A percentile compares a stretch with the other conserved stretches of the same genome.
These are phyloP conservation scores for Zygosaccharomyces siamensis DNA, from an alignment of 805 yeast species.

Conservation along the genomic window DNA sequence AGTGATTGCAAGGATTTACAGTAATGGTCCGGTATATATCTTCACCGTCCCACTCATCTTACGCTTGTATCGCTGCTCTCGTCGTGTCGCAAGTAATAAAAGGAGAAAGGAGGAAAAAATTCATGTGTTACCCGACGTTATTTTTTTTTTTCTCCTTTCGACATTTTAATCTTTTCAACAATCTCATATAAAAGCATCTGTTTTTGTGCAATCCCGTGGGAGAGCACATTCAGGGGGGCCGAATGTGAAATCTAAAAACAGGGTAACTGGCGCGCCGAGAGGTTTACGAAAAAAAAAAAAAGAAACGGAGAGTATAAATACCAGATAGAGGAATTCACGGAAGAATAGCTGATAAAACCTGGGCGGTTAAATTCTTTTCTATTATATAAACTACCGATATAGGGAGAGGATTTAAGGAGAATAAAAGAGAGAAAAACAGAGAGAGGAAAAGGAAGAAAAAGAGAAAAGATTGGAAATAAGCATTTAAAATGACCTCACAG, in stretches of 20 bases:
- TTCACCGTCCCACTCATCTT: background rate
- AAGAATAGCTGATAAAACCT: constrained; percentile 1
- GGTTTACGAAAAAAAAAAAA: constrained; percentile 2
- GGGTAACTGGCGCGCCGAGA: constrained; percentile 4
- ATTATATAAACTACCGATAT: background rate
- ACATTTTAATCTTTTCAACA: constrained; percentile 3
- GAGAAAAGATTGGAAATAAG: background rate
- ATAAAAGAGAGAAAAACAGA: background rate
- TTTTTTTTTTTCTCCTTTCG: constrained; percentile 3
- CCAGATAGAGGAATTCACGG: background rate
- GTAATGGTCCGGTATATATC: too few relatives aligned
- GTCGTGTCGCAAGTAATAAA: background rate
- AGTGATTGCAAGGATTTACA: too few relatives aligned
- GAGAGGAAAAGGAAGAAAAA: too few relatives aligned
- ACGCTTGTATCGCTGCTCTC: background rate
- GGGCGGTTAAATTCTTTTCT: constrained; percentile 12
- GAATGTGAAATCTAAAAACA: background rate
- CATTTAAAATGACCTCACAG: constrained; percentile 30
- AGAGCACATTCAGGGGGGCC: constrained; percentile 4
- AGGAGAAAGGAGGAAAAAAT: background rate
- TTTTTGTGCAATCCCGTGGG: constrained; percentile 12
- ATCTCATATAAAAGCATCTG: constrained; percentile 18
- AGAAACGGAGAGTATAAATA: constrained; percentile 4
- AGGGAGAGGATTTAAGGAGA: background rate
- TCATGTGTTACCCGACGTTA: background rate